These are phyloP conservation scores for Triticum aestivum DNA, from an alignment of 176 grass and related monocot species.

Conservation along the genomic window DNA sequence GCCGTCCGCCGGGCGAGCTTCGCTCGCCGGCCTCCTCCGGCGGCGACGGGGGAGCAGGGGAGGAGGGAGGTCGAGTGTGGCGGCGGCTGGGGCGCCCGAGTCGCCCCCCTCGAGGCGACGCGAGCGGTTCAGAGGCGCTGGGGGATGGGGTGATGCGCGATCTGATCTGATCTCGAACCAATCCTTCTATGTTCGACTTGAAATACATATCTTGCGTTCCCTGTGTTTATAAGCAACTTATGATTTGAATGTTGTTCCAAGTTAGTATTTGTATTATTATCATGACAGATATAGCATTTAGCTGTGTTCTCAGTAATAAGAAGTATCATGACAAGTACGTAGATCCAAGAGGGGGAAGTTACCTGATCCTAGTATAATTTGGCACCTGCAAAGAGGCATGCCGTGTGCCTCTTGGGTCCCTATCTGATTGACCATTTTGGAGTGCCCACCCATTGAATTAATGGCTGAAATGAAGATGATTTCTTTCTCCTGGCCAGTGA, in stretches of 20 bases:
- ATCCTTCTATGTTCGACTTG: not conserved
- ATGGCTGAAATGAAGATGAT: conserved; percentile 3
- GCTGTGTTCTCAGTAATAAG: not conserved
- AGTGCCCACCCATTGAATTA: not conserved
- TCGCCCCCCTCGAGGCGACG: too few species aligned
- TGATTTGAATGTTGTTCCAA: not conserved
- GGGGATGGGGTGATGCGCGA: too few species aligned
- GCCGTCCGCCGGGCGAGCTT: too few species aligned
- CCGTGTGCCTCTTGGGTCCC: conserved; percentile 44
- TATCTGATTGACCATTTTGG: conserved; percentile 30
- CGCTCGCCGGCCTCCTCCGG: too few species aligned
- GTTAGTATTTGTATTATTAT: not conserved
- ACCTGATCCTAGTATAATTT: conserved; percentile 21
- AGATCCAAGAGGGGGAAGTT: conserved; percentile 15
- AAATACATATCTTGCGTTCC: not conserved
- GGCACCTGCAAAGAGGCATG: conserved; percentile 10
- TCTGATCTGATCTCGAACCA: too few species aligned
- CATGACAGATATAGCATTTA: not conserved
- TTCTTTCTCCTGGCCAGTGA: conserved; percentile 25
- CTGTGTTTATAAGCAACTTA: not conserved
- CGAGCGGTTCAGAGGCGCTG: too few species aligned
- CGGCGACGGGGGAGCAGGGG: too few species aligned
- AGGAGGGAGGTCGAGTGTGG: too few species aligned
- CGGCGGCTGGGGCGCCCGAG: too few species aligned
- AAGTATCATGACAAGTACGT: not conserved